These are phyloP conservation scores for Calonectria pteridis DNA, from an alignment of 2,329 filamentous ascomycete genomes.

Conservation along the genomic window DNA sequence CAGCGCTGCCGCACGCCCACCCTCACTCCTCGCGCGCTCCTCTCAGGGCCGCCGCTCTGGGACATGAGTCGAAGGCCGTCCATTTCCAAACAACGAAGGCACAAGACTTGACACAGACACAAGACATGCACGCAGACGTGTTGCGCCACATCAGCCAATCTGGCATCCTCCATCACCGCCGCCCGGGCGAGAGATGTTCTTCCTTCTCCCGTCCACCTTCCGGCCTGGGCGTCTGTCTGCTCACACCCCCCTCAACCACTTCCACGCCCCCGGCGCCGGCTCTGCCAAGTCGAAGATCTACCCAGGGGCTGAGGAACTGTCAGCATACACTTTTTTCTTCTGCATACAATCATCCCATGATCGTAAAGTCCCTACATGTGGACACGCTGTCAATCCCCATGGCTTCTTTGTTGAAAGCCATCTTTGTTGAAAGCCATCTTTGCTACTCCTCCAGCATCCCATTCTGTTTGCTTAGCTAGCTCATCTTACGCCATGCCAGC, in stretches of 20 bases:
- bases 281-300: constrained; percentile 5
- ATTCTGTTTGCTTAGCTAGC: background rate
- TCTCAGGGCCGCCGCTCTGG: background rate
- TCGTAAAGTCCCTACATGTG: background rate
- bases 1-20: background rate
- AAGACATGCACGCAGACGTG: background rate
- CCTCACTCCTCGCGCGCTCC: background rate
- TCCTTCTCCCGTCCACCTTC: background rate
- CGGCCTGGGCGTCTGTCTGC: background rate
- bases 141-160: background rate
- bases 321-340: background rate
- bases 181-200: background rate
- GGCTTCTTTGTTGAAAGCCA: background rate
- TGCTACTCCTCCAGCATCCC: background rate
- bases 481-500: background rate
- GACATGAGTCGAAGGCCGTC: background rate
- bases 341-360: background rate
- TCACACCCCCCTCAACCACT: background rate
- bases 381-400: background rate
- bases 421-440: background rate
- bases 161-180: background rate
- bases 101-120: background rate
- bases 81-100: background rate
- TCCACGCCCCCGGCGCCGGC: background rate
- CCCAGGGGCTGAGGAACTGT: background rate